Conservation (phyloP, 225 moss, liverwort and hornwort genomes). For the Takakia lepidozioides region DNA sequence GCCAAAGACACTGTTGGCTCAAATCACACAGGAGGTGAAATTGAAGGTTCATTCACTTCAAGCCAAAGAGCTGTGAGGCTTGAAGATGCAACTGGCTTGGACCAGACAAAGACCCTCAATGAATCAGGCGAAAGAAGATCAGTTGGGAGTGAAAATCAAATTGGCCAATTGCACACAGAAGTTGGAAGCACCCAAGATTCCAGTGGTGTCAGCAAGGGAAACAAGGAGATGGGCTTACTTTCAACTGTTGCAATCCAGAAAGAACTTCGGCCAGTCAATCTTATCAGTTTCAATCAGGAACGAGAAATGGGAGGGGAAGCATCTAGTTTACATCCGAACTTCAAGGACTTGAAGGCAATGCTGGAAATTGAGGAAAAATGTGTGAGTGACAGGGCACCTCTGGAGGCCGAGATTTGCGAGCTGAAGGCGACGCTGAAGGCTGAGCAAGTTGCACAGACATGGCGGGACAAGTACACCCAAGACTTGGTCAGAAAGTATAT, state of each 20-base stretch:
- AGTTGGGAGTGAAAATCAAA: background rate
- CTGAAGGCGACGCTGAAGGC: slow-evolving; percentile 15
- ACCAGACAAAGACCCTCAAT: background rate
- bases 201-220: too few relatives aligned
- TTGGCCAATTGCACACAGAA: background rate
- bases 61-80: too few relatives aligned
- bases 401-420: slow-evolving; percentile 12
- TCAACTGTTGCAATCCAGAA: too few relatives aligned
- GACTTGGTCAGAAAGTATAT: slow-evolving; percentile 13
- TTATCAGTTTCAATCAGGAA: background rate
- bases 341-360: slow-evolving; percentile 6
- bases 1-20: too few relatives aligned
- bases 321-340: background rate
- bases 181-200: background rate
- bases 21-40: too few relatives aligned
- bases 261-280: too few relatives aligned
- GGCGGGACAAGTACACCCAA: slow-evolving; percentile 20
- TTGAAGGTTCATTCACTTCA: too few relatives aligned
- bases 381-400: slow-evolving; percentile 7
- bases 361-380: background rate
- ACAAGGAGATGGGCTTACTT: too few relatives aligned
- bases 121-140: background rate
- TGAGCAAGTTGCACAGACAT: slow-evolving; percentile 12
- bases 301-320: background rate
- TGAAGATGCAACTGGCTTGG: too few relatives aligned